Base-by-base conservation (phyloP, 306 rosid genomes). In the Cucumis hystrix region DNA sequence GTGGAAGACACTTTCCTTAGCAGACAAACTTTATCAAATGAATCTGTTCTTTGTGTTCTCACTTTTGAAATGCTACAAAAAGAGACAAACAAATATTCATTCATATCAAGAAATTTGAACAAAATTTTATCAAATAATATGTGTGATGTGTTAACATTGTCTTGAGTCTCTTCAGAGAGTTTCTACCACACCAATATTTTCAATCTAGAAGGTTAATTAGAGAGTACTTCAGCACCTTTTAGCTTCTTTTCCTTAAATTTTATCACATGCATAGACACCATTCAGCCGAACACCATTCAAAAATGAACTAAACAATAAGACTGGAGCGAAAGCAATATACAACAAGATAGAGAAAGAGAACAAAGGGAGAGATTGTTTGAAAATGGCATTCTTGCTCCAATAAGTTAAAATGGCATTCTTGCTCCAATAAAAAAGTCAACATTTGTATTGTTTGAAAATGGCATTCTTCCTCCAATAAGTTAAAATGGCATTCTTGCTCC, bases 261-360 rank as follows among this genome's bases (percentile, higher is more conserved):
- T 78, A 91, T 83, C 74, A 80, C 83, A 84, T 87, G 88, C 52
- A 87, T n/a, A 75, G 78, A 87, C 74, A 82, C 83, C 89, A 80
- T 87, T 68, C 80, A 93, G 85, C 39, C 96, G 92, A 79, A 91
- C 97, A 62, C 97, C 97, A 76, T 85, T 90, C 78, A 93, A 79
- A 75, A 86, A 69, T 45, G 8, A 73, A 85, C 14, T 66, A 15
- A 65, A 37, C 65, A 78, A 76, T 54, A 77, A 78, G 62, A 35
- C 56, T 49, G 76, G 43, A 78, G 14, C 37, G 55, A 39, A 61
- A 73, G 52, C 59, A 69, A 4, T 74, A 71, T 64, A 59, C 35
- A 43, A 16, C 70, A 70, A 18, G 70, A 65, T 55, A 74, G 30
- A 45, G 30, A 59, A 13, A 59, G 65, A 61, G 67, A 61, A 25